Evolutionary conservation across 257 asterid species (phyloP), one percentile per base, ranked within the genome.

Genomic region (Solanum infundibuliforme): DNA sequence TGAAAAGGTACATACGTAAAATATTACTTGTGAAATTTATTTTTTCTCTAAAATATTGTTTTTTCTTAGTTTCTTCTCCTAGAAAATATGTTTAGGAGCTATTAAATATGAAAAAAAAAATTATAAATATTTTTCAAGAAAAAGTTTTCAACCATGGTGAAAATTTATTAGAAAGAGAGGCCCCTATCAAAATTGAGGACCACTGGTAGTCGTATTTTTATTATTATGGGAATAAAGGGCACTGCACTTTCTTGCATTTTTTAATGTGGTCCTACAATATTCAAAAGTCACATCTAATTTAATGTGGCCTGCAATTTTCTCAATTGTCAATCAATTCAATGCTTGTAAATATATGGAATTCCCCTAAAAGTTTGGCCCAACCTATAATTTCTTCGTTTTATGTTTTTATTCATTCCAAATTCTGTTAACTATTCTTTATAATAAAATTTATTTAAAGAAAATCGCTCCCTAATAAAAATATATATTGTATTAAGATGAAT

Each of bases 221-320:
- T 72, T 90, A 87, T 72, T 90, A 87, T 48, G 84, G 48, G 91
- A 87, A 90, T 88, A 92, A 92, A 83, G 90, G 88, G 87, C 88
- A 88, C 91, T 89, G 89, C 91, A 86, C 91, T 90, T 89, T 85
- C 88, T 87, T 58, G 76, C 88, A 65, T 58, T 72, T 66, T 77
- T 88, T 38, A 79, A 85, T 3, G 87, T 66, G 82, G 87, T 85
- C 87, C 87, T 48, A 85, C 60, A 48, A 82, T 34, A 82, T 16
- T 82, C 52, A 46, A 4, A 48, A 2, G 69, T 82, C 86, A 82
- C 69, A 82, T 48, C 68, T 29, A 18, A 48, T 20, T 82, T 4
- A 79, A 27, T 79, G 85, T 43, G 66, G 39, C 85, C 25, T 79
- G 10, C 25, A n/a, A 13, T 27, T 27, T 46, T 79, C 39, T 46